These are phyloP conservation scores for Paxillus rubicundulus DNA, from an alignment of 768 basidiomycete species.

Conservation along the genomic window DNA sequence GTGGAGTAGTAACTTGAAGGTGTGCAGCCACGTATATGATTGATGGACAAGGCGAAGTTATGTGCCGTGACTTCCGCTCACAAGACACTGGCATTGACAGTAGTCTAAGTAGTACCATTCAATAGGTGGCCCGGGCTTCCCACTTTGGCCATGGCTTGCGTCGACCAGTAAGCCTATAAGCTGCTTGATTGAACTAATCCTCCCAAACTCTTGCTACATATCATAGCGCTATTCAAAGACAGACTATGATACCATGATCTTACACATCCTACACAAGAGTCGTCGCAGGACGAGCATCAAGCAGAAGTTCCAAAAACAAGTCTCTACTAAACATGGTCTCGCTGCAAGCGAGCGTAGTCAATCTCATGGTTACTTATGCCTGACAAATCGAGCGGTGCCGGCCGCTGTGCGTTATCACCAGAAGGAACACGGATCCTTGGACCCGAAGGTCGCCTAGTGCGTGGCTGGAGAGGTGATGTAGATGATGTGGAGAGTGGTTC, in stretches of 20 bases:
- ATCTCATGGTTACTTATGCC: constrained; percentile 12
- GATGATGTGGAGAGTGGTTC: constrained; percentile 2
- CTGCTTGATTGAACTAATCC: constrained; percentile 4
- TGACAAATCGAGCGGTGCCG: constrained; percentile 15
- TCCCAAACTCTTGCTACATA: constrained; percentile 16
- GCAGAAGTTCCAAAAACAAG: background rate
- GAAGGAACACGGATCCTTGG: constrained; percentile 26
- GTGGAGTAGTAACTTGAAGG: constrained; percentile 10
- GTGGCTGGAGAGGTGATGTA: constrained; percentile 14
- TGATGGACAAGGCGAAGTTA: too few species aligned
- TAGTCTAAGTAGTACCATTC: too few species aligned
- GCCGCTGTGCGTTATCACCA: constrained; percentile 18
- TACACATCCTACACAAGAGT: constrained; percentile 9
- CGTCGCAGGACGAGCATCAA: constrained; percentile 12
- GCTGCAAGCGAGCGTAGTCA: background rate
- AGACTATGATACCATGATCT: background rate
- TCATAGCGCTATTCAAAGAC: background rate
- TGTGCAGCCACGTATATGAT: too few species aligned
- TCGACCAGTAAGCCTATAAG: background rate
- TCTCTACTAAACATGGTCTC: background rate
- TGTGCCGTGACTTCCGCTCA: too few species aligned
- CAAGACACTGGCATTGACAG: too few species aligned
- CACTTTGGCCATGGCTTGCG: too few species aligned
- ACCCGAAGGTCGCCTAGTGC: constrained; percentile 33
- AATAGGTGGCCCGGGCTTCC: too few species aligned